Evolutionary conservation across 169 alveolate genomes (phyloP).

Genomic region (Plasmodium billcollinsi): DNA sequence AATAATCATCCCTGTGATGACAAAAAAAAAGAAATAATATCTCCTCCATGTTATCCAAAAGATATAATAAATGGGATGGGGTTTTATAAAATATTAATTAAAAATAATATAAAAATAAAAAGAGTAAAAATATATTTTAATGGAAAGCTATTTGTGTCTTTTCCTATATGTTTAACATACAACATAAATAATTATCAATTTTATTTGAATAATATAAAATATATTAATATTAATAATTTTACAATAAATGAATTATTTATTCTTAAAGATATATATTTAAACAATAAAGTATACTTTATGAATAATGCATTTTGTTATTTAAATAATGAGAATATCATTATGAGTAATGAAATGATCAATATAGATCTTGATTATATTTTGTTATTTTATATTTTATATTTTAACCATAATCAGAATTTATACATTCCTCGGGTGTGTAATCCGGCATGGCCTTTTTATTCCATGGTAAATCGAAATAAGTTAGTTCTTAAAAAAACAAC

Average conservation of each 20-base stretch:
- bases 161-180: slow-evolving; percentile 50
- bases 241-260: not conserved
- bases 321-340: slow-evolving; percentile 47
- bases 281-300: slow-evolving; percentile 24
- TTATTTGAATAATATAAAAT: slow-evolving; percentile 31
- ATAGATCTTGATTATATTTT: slow-evolving; percentile 57
- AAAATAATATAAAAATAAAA: slow-evolving; percentile 29
- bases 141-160: slow-evolving; percentile 47
- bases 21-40: no score
- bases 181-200: slow-evolving; percentile 44
- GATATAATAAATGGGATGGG: no score
- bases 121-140: slow-evolving; percentile 32
- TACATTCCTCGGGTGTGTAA: slow-evolving; percentile 18
- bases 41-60: no score
- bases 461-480: not conserved
- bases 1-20: no score
- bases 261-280: slow-evolving; percentile 35
- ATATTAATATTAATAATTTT: slow-evolving; percentile 18
- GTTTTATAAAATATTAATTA: not conserved
- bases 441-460: slow-evolving; percentile 34
- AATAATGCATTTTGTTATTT: slow-evolving; percentile 28
- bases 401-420: slow-evolving; percentile 34
- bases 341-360: slow-evolving; percentile 44
- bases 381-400: slow-evolving; percentile 51
- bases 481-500: no score